These are phyloP conservation scores for Mollisia scopiformis DNA, from an alignment of 2,329 filamentous ascomycete species.

Conservation along the genomic window DNA sequence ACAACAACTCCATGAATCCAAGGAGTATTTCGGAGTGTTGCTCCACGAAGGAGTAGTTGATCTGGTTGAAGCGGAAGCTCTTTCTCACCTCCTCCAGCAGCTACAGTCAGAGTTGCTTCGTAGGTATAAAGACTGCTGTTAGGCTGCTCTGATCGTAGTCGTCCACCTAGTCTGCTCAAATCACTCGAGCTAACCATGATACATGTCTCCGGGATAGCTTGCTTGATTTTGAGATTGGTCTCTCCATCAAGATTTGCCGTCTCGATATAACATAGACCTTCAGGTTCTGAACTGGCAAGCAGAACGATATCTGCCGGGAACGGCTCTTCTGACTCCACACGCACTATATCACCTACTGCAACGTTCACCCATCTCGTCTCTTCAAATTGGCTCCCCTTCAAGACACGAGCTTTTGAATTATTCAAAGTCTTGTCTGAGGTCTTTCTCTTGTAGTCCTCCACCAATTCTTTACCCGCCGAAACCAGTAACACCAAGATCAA, in stretches of 20 bases:
- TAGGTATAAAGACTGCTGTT: slow-evolving; percentile 99
- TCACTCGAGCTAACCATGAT: slow-evolving; percentile 85
- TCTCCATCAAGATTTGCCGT: slow-evolving; percentile 97
- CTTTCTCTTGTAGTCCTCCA: slow-evolving; percentile 92
- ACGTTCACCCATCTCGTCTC: slow-evolving; percentile 95
- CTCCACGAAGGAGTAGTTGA: slow-evolving; percentile 89
- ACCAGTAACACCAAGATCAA: slow-evolving; percentile 86
- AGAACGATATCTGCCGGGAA: slow-evolving; percentile 94
- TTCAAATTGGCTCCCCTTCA: slow-evolving; percentile 82
- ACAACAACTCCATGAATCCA: slow-evolving; percentile 97
- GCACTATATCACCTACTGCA: slow-evolving; percentile 86
- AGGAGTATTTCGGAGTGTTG: slow-evolving; percentile 91
- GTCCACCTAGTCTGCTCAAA: slow-evolving; percentile 81
- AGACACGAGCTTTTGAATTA: slow-evolving; percentile 79
- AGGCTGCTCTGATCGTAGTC: slow-evolving; percentile 91
- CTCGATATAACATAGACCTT: slow-evolving; percentile 98
- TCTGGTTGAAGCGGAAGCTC: slow-evolving; percentile 89
- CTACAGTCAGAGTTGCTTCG: slow-evolving; percentile 92
- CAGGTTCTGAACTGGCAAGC: slow-evolving; percentile 92
- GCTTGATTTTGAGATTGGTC: slow-evolving; percentile 98
- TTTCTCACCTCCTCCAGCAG: slow-evolving; percentile 88
- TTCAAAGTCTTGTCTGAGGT: slow-evolving; percentile 86
- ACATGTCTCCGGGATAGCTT: slow-evolving; percentile 90
- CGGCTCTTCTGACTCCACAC: slow-evolving; percentile 91
- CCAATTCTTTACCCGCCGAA: slow-evolving; percentile 92